A percentile compares a stretch with the other conserved stretches of the same genome.
Evolutionary conservation across 495 filamentous ascomycete species (phyloP).

Genomic region (Jackrogersella multiformis): DNA sequence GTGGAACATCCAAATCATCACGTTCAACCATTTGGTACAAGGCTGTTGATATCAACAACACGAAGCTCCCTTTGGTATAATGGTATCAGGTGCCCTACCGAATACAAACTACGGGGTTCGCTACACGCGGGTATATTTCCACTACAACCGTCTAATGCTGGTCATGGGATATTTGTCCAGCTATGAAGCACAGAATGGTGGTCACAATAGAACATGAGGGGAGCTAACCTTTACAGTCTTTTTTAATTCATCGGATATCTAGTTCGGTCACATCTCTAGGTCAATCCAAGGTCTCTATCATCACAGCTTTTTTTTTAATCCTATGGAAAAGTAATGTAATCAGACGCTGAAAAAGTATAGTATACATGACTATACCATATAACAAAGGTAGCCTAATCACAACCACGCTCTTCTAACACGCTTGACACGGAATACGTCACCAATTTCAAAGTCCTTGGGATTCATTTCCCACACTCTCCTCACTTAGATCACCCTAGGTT

Average conservation of each 20-base stretch:
- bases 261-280: too few species aligned
- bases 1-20: conserved; percentile 1
- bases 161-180: conserved; percentile 4
- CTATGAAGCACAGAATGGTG: not conserved
- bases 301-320: not conserved
- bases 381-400: not conserved
- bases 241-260: not conserved
- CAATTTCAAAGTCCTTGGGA: too few species aligned
- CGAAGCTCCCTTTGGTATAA: not conserved
- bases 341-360: not conserved
- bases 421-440: not conserved
- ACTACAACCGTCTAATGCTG: not conserved
- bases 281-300: too few species aligned
- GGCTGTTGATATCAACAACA: not conserved
- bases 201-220: not conserved
- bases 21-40: not conserved
- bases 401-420: not conserved
- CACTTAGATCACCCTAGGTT: too few species aligned
- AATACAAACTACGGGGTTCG: not conserved
- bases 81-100: not conserved
- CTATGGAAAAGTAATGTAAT: not conserved
- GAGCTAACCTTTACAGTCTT: not conserved
- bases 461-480: too few species aligned
- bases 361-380: not conserved
- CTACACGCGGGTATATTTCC: not conserved